Conservation (phyloP, 495 filamentous ascomycete genomes). For the Penicillium diatomitis region DNA sequence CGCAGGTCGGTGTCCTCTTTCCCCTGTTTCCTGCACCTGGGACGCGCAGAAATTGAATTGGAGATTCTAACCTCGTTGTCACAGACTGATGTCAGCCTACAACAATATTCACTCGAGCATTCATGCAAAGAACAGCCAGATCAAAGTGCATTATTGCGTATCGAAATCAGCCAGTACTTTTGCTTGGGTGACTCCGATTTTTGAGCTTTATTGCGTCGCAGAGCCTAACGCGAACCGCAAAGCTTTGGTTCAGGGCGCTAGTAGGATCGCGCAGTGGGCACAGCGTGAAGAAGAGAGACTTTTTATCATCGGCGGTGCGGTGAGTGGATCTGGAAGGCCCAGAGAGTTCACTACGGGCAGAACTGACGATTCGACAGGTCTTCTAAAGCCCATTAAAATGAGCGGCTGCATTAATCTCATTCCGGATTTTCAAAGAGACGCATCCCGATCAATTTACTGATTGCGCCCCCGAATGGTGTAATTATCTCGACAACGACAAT, state of each 20-base stretch:
- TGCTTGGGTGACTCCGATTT: slow-evolving; percentile 81
- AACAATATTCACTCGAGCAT: slow-evolving; percentile 72
- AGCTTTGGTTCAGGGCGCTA: slow-evolving; percentile 75
- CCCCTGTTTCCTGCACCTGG: too few species aligned
- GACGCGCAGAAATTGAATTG: background rate
- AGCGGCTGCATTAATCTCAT: background rate
- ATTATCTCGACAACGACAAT: too few species aligned
- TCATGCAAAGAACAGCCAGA: slow-evolving; percentile 71
- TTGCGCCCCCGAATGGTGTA: too few species aligned
- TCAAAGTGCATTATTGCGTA: slow-evolving; percentile 77
- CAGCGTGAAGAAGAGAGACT: slow-evolving; percentile 82
- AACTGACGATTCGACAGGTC: slow-evolving; percentile 11
- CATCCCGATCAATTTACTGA: too few species aligned
- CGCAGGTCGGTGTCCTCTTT: slow-evolving; percentile 40
- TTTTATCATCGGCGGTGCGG: slow-evolving; percentile 91
- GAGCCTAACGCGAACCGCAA: slow-evolving; percentile 66
- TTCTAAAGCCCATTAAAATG: slow-evolving; percentile 9
- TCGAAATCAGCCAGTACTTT: slow-evolving; percentile 65
- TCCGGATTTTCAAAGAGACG: too few species aligned
- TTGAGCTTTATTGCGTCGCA: slow-evolving; percentile 93
- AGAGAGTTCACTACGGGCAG: background rate
- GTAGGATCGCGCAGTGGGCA: slow-evolving; percentile 80
- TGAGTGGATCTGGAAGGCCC: slow-evolving; percentile 24
- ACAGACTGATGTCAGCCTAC: slow-evolving; percentile 72
- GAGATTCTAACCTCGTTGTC: background rate